Evolutionary conservation across 2,329 filamentous ascomycete genomes (phyloP), one percentile per base, ranked within the genome.

Genomic region (Pestalotiopsis sp.): DNA sequence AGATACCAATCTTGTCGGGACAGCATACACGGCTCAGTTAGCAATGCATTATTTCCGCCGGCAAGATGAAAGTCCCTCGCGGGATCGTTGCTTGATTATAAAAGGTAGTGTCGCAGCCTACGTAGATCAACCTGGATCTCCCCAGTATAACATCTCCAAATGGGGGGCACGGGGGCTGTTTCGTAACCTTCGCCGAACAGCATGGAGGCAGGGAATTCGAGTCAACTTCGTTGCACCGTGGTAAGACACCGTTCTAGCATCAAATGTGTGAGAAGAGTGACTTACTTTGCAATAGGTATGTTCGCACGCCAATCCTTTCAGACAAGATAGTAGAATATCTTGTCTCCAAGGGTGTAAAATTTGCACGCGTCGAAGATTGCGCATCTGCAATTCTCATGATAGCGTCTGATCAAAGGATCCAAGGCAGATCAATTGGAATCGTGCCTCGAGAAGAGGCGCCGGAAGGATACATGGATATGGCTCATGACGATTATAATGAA

Each of bases 151-250:
- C 61, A 49, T 49, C n/a, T 45, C 61, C 61, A 64, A 64, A 39
- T 64, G 39, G 31, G 61, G 61, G 5, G 36, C 39, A 27, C 61
- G 39, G 11, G 61, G 61, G 2, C 25, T 64, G 17, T 41, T 64
- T 17, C 31, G 61, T 23, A 64, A 25, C 23, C 36, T 49, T 41
- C 31, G 61, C 13, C 61, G 61, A n/a, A 45, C 38, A 11, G n/a
- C 36, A 41, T 64, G 31, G 31, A 49, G 39, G 38, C 36, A 64
- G n/a, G 38, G 38, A 14, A 64, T 64, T 6, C 31, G 61, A 1
- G 39, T 64, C 61, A 64, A 64, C 61, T 64, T 45, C 38, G 61
- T 64, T 14, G 61, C 61, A 20, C 61, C 61, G n/a, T 64, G 61
- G 36, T 64, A 39, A 23, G 39, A n/a, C 14, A 12, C 14, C 17